Percentiles rank a stretch among this genome's conserved stretches.
Evolutionary conservation across 108 stramenopile species (phyloP).

Genomic region (Hondaea fermentalgiana): DNA sequence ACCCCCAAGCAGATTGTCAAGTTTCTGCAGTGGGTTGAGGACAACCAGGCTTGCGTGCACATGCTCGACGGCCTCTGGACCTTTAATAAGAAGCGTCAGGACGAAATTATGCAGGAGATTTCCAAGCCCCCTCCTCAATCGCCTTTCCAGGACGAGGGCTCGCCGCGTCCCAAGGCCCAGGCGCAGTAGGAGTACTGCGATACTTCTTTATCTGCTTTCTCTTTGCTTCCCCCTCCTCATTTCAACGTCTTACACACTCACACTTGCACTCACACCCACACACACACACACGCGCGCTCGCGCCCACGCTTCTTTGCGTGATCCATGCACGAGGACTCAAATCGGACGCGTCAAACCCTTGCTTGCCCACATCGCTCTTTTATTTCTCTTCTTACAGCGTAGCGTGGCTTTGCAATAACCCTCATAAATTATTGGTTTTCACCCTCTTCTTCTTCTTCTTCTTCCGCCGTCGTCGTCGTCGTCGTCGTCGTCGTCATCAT

Average conservation of each 20-base stretch:
- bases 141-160: no score
- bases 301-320: neutral
- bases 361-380: neutral
- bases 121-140: neutral
- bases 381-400: neutral
- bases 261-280: no score
- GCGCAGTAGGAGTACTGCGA: no score
- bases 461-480: no score
- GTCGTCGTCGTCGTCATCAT: no score
- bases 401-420: neutral
- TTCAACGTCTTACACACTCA: no score
- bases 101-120: slow-evolving; percentile 4
- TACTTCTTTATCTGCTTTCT: no score
- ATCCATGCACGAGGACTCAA: neutral
- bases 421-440: neutral
- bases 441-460: no score
- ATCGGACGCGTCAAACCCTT: neutral
- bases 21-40: neutral
- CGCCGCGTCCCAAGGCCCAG: no score
- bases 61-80: slow-evolving; percentile 14
- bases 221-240: no score
- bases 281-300: no score
- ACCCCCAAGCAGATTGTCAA: slow-evolving; percentile 1
- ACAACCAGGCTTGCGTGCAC: slow-evolving; percentile 12
- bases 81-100: neutral